Evolutionary conservation across 2,329 filamentous ascomycete genomes (phyloP), one percentile per base, ranked within the genome.

Genomic region (Sporothrix brasiliensis): DNA sequence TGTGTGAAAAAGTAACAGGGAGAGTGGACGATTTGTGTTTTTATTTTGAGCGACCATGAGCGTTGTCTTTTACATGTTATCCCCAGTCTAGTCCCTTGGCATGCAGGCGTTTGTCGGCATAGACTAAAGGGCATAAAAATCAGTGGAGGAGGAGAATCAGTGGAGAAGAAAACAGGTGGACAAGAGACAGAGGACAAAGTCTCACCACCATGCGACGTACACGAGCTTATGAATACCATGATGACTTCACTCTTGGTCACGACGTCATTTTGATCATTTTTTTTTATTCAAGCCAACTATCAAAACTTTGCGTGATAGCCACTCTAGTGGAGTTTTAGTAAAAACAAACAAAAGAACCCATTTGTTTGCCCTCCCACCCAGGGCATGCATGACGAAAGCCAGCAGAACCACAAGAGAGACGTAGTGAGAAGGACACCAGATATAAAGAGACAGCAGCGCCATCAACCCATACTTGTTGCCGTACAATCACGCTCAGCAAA

Each of bases 221-320:
- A 63, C 41, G 39, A 63, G 58, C 19, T 60, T 52, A 60, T n/a
- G 39, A 60, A 50, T 27, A 52, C 6, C 5, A 47, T 13, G 21
- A 69, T 30, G 49, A 54, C 41, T 67, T 67, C 54, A 50, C 39
- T 47, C 14, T 30, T 34, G 19, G 19, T n/a, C 16, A 39, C 41
- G 27, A 16, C 34, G 52, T 54, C 13, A 60, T 67, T 68, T 67
- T 60, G 39, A 53, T 68, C 65, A 49, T 71, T 71, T 71, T 70
- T 70, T 68, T 68, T 68, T 13, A 68, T 71, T 71, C 65, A 71
- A 65, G 34, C 61, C 69, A 65, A 68, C 67, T 68, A 68, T 60
- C 67, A 60, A 50, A 68, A 49, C 41, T 49, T 49, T 68, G 19
- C 67, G 63, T 49, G 67, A 68, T 68, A 68, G 67, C 50, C 67